phyloP scores from a whole-genome alignment of 2,329 filamentous ascomycete species.

The Penicillium brevicompactum region DNA sequence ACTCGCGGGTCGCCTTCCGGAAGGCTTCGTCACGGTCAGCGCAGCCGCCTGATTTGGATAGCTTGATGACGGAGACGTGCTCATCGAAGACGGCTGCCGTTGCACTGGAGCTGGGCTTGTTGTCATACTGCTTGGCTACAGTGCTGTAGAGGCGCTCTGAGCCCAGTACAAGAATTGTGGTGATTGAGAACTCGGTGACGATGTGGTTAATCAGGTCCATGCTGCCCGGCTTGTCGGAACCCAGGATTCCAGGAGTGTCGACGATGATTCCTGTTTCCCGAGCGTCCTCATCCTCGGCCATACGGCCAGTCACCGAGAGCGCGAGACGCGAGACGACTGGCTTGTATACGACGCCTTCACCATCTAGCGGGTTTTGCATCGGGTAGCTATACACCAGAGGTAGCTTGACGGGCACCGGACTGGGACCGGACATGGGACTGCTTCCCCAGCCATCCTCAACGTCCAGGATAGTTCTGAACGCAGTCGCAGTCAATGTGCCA shows the following conservation, averaged over 20 bases:
- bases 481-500: slow-evolving; percentile 81
- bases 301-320: slow-evolving; percentile 72
- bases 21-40: slow-evolving; percentile 74
- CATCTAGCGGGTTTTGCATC: slow-evolving; percentile 66
- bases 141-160: slow-evolving; percentile 75
- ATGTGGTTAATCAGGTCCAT: slow-evolving; percentile 82
- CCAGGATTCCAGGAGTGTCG: slow-evolving; percentile 74
- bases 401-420: slow-evolving; percentile 83
- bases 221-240: slow-evolving; percentile 62
- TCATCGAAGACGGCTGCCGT: slow-evolving; percentile 59
- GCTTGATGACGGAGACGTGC: slow-evolving; percentile 70
- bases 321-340: slow-evolving; percentile 75
- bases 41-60: slow-evolving; percentile 85
- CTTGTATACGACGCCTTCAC: slow-evolving; percentile 72
- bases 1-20: slow-evolving; percentile 72
- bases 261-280: slow-evolving; percentile 79
- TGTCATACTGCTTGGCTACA: slow-evolving; percentile 68
- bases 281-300: slow-evolving; percentile 73
- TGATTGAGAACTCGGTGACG: slow-evolving; percentile 71
- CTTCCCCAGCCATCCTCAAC: slow-evolving; percentile 86
- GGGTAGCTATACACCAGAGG: slow-evolving; percentile 91
- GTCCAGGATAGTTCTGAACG: slow-evolving; percentile 84
- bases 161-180: slow-evolving; percentile 78
- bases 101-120: slow-evolving; percentile 48
- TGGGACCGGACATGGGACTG: slow-evolving; percentile 88